phyloP scores from a whole-genome alignment of 495 filamentous ascomycete species.

The Pseudoneurospora amorphoporcata region DNA sequence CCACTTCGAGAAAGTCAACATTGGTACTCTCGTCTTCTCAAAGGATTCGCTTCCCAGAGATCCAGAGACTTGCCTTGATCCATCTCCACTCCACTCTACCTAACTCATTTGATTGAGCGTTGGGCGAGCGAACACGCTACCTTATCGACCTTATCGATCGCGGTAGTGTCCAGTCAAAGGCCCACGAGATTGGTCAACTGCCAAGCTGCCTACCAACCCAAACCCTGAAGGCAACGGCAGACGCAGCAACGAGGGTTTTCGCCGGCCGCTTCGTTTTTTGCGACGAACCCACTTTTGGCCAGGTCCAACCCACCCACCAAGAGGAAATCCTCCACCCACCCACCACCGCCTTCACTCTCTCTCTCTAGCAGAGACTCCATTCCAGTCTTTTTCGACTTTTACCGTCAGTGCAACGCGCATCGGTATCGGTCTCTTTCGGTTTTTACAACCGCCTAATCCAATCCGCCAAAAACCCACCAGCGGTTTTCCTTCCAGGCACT shows the following conservation, averaged over 20 bases:
- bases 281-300: constrained; percentile 13
- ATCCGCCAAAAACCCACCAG: constrained; percentile 2
- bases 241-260: constrained; percentile 3
- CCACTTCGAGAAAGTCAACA: constrained; percentile 7
- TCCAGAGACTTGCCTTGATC: constrained; percentile 19
- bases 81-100: constrained; percentile 27
- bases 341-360: constrained; percentile 6
- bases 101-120: neutral
- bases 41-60: constrained; percentile 21
- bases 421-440: neutral
- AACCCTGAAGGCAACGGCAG: neutral
- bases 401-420: neutral
- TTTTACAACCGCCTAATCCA: constrained; percentile 9
- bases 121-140: neutral
- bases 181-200: neutral
- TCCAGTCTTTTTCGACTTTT: neutral
- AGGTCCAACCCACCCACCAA: neutral
- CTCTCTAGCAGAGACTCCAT: constrained; percentile 18
- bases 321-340: constrained; percentile 1
- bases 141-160: neutral
- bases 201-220: neutral
- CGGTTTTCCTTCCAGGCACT: constrained; percentile 8
- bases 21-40: constrained; percentile 20
- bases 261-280: constrained; percentile 15
- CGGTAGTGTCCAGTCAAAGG: neutral